These are phyloP conservation scores for Torulaspora quercuum DNA, from an alignment of 805 yeast genomes.

Conservation along the genomic window DNA sequence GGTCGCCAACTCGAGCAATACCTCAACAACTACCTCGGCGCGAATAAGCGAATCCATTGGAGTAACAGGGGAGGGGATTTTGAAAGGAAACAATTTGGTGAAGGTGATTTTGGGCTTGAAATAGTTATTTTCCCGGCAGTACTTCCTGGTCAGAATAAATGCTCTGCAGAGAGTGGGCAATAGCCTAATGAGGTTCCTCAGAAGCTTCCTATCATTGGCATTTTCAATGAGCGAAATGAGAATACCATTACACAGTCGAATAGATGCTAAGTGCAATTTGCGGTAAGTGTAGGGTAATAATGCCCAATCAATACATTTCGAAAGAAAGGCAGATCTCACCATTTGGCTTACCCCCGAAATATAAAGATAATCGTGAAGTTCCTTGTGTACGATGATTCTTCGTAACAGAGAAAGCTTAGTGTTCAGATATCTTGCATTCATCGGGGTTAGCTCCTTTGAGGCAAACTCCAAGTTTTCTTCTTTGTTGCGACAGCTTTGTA, in stretches of 20 bases:
- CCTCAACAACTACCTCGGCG: slow-evolving; percentile 66
- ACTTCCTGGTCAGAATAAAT: slow-evolving; percentile 51
- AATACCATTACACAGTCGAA: slow-evolving; percentile 61
- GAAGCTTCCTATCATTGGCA: slow-evolving; percentile 41
- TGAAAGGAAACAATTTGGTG: slow-evolving; percentile 64
- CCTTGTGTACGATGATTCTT: slow-evolving; percentile 45
- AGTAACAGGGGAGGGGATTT: slow-evolving; percentile 58
- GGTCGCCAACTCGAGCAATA: slow-evolving; percentile 63
- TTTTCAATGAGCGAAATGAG: slow-evolving; percentile 48
- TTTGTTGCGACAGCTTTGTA: slow-evolving; percentile 26
- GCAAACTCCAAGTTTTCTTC: slow-evolving; percentile 14
- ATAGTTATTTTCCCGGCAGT: slow-evolving; percentile 39
- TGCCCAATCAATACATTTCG: slow-evolving; percentile 51
- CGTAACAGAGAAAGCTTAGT: slow-evolving; percentile 60
- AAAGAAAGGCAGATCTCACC: slow-evolving; percentile 41
- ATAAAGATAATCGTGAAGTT: slow-evolving; percentile 18
- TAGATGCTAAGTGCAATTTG: slow-evolving; percentile 46
- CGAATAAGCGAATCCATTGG: slow-evolving; percentile 73
- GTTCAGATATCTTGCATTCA: slow-evolving; percentile 51
- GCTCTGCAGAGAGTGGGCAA: slow-evolving; percentile 53
- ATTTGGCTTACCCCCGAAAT: slow-evolving; percentile 18
- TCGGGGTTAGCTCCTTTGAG: slow-evolving; percentile 15
- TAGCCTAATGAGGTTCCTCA: slow-evolving; percentile 49
- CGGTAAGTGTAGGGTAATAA: slow-evolving; percentile 52
- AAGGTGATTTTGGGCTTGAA: slow-evolving; percentile 61